Evolutionary conservation across 2,329 filamentous ascomycete genomes (phyloP).

Genomic region (Aspergillus pseudotamarii): DNA sequence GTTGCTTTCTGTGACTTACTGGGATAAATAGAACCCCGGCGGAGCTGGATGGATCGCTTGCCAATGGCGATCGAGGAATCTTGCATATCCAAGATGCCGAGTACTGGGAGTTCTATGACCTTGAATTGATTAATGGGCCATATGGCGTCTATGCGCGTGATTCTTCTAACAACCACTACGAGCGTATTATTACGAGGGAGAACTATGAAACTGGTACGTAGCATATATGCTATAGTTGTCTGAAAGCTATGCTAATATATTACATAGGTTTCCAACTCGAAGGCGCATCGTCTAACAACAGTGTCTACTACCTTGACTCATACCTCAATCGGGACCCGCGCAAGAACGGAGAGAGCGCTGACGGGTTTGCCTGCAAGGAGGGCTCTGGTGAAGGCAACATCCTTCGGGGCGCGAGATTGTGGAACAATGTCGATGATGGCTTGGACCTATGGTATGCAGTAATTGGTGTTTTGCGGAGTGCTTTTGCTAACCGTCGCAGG

Average conservation of each 20-base stretch:
- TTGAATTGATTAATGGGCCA: conserved; percentile 20
- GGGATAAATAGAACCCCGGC: conserved; percentile 15
- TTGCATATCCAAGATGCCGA: conserved; percentile 21
- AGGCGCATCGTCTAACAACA: conserved; percentile 18
- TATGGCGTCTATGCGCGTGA: conserved; percentile 22
- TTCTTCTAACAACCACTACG: conserved; percentile 22
- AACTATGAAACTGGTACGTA: conserved; percentile 21
- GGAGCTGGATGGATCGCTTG: conserved; percentile 11
- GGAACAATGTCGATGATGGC: conserved; percentile 24
- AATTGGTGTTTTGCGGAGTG: background rate
- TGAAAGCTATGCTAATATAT: background rate
- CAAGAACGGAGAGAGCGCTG: conserved; percentile 23
- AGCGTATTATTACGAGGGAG: conserved; percentile 17
- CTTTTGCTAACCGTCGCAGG: conserved; percentile 8
- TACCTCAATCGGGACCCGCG: conserved; percentile 22
- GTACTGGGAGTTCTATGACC: conserved; percentile 23
- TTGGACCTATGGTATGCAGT: conserved; percentile 19
- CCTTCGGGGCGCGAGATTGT: conserved; percentile 18
- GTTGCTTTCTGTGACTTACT: background rate
- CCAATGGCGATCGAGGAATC: conserved; percentile 18
- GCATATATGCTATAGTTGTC: rapidly evolving
- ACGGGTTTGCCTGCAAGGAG: conserved; percentile 24
- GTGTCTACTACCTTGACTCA: conserved; percentile 21
- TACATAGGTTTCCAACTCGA: conserved; percentile 18
- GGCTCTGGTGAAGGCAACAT: conserved; percentile 20